These are phyloP conservation scores for Tricholoma sp. DNA, from an alignment of 768 basidiomycete genomes.

Conservation along the genomic window DNA sequence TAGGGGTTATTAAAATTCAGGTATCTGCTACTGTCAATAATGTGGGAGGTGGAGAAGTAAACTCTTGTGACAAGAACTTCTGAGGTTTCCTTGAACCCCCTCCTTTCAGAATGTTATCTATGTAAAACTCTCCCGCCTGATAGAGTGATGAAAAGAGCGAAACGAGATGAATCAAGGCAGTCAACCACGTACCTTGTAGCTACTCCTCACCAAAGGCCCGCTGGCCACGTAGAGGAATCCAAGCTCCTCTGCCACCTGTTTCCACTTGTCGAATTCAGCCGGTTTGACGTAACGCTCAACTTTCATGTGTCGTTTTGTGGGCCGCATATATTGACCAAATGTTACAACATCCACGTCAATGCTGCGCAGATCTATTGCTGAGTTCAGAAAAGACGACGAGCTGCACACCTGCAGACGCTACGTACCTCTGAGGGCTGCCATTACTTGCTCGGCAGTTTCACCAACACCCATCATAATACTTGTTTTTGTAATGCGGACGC, in stretches of 20 bases:
- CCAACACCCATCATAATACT: slow-evolving; percentile 99
- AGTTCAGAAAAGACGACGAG: not conserved
- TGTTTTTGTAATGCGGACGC: slow-evolving; percentile 90
- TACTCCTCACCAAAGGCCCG: slow-evolving; percentile 92
- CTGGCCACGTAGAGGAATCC: slow-evolving; percentile 97
- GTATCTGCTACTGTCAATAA: not conserved
- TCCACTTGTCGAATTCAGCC: slow-evolving; percentile 90
- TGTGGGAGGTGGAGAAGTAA: not conserved
- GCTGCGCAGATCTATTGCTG: slow-evolving; percentile 70
- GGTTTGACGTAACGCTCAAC: slow-evolving; percentile 96
- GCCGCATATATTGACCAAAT: slow-evolving; percentile 99
- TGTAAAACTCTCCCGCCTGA: slow-evolving; percentile 96
- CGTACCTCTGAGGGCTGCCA: slow-evolving; percentile 76
- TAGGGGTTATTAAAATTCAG: not conserved
- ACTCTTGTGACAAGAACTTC: slow-evolving; percentile 18
- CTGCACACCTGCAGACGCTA: slow-evolving; percentile 11
- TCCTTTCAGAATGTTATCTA: slow-evolving; percentile 80
- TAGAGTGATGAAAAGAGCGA: slow-evolving; percentile 6
- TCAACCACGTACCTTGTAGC: slow-evolving; percentile 75
- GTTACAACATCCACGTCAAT: slow-evolving; percentile 94
- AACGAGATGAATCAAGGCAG: not conserved
- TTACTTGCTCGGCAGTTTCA: slow-evolving; percentile 77
- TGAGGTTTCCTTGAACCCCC: slow-evolving; percentile 43
- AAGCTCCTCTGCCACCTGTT: slow-evolving; percentile 81
- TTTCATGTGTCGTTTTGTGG: slow-evolving; percentile 99